Base-by-base conservation (phyloP, 805 yeast species). In the Saccharomycopsis sp. region DNA sequence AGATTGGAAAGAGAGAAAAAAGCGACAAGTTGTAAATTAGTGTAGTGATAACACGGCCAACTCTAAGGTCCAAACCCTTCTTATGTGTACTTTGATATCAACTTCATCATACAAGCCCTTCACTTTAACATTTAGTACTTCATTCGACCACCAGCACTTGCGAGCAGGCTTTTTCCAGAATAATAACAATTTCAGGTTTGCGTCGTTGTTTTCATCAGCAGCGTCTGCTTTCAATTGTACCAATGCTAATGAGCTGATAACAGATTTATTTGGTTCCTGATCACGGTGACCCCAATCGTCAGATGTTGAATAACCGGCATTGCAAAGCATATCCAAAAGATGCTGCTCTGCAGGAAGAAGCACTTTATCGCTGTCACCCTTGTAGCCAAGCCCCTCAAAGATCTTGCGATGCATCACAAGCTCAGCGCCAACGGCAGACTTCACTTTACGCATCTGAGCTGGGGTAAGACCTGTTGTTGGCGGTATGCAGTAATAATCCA, bases 161-260 rank as follows among this genome's bases (percentile, higher is more conserved):
- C 97, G 73, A 2, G 98, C 98, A 1, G 98, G 98, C 57, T 92
- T 92, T 48, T 95, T 73, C 97, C 98, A 92, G 56, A 92, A 92
- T 39, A 92, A 63, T 27, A 92, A 66, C 38, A 92, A 68, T 59
- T 92, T 92, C 51, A 60, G 55, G 30, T 46, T 46, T 12, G 38
- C 23, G 12, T 46, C 46, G 22, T 21, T 42, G 12, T 8, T 18
- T 48, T 53, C 55, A 32, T 55, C 60, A 27, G 15, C 39, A 17
- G 52, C 56, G 5, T 57, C 60, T 25, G 62, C 61, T 43, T 61
- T 65, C 42, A 78, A 62, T 39, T 80, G 73, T 19, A 80, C 81
- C 54, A 85, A 69, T 57, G 85, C 80, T 52, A 92, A 65, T 8
- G 95, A 84, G 50, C 81, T 77, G 34, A 92, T 71, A n/a, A 86